Percentiles rank a stretch among this genome's conserved stretches.
Conservation (phyloP, 257 asterid species). For the Solanum neorickii region DNA sequence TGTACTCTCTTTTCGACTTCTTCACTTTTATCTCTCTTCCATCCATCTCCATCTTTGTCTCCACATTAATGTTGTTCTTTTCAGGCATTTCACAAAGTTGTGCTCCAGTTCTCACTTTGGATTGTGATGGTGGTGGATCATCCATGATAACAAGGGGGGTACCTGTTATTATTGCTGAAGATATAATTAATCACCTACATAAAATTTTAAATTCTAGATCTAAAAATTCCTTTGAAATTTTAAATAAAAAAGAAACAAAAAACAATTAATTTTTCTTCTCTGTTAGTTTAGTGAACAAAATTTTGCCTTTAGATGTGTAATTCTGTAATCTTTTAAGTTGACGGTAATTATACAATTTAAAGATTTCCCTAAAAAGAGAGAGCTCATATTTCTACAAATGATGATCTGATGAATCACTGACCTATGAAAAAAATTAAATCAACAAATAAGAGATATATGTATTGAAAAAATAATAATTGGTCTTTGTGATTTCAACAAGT, state of each 20-base stretch:
- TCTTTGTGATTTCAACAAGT: neutral
- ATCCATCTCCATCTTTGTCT: neutral
- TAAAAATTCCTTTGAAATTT: no score
- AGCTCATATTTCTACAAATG: neutral
- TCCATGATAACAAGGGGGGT: no score
- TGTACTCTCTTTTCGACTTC: neutral
- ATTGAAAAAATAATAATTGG: neutral
- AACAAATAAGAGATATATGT: neutral
- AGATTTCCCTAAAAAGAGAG: neutral
- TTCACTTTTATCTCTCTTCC: neutral
- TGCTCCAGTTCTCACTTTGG: neutral
- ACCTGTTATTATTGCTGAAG: no score
- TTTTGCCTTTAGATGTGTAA: no score
- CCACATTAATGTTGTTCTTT: neutral
- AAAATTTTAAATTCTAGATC: no score
- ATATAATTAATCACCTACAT: no score
- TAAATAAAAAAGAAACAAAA: no score
- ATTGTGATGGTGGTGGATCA: no score
- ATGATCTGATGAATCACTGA: neutral
- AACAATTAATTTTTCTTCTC: no score
- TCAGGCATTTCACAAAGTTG: neutral
- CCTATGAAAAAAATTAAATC: neutral
- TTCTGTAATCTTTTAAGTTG: no score
- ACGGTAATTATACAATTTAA: neutral
- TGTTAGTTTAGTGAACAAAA: no score